A percentile compares a stretch with the other conserved stretches of the same genome.
phyloP scores from a whole-genome alignment of 1,139 yeast genomes.

The Blastobotrys elegans region DNA sequence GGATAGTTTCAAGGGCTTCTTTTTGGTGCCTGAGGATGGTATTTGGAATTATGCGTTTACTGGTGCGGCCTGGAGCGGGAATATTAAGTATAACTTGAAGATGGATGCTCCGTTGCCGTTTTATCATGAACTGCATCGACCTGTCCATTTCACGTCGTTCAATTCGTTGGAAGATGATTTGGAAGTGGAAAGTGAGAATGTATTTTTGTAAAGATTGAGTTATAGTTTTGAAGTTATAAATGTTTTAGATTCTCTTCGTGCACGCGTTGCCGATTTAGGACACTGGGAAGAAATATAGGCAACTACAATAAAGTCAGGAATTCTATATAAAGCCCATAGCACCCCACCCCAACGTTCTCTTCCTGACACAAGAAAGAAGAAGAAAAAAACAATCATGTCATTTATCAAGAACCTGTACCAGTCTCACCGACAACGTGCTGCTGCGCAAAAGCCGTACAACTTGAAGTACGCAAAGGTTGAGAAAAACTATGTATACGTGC shows the following conservation, averaged over 20 bases:
- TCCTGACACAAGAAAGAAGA: too few relatives aligned
- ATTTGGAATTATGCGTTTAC: slow-evolving; percentile 90
- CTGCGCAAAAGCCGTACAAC: too few relatives aligned
- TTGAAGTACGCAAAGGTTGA: too few relatives aligned
- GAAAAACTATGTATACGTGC: too few relatives aligned
- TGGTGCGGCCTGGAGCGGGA: slow-evolving; percentile 76
- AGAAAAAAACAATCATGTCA: too few relatives aligned
- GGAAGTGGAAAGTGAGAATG: slow-evolving; percentile 69
- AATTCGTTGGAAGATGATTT: slow-evolving; percentile 57
- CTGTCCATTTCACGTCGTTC: slow-evolving; percentile 77
- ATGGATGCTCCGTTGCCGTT: slow-evolving; percentile 76
- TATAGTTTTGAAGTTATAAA: not conserved
- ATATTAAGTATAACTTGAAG: slow-evolving; percentile 57
- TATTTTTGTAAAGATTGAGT: slow-evolving; percentile 44
- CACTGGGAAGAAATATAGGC: not conserved
- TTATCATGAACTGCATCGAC: slow-evolving; percentile 83
- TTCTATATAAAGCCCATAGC: too few relatives aligned
- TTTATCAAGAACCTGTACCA: too few relatives aligned
- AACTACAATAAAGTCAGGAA: too few relatives aligned
- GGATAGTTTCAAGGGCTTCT: slow-evolving; percentile 73
- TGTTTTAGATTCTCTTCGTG: too few relatives aligned
- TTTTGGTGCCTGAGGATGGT: slow-evolving; percentile 77
- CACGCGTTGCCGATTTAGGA: too few relatives aligned
- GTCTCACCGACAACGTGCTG: too few relatives aligned
- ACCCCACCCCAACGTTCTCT: too few relatives aligned